These are phyloP conservation scores for Starmerella gropengiesseri DNA, from an alignment of 805 yeast species.

Conservation along the genomic window DNA sequence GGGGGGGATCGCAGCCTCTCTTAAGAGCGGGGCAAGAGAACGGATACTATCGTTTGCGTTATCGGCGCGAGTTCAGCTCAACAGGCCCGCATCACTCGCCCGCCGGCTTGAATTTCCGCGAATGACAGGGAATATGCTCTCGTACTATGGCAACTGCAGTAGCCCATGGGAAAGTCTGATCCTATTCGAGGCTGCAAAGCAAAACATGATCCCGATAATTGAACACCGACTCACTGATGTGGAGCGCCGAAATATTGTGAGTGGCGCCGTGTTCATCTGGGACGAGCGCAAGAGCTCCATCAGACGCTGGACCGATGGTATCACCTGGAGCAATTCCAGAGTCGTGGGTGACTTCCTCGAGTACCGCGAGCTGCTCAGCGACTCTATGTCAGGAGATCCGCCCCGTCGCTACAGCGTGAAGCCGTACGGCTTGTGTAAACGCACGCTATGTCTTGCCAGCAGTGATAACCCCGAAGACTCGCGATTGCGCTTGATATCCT, in stretches of 20 bases:
- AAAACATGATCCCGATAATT: constrained; percentile 46
- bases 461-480: constrained; percentile 37
- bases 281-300: constrained; percentile 60
- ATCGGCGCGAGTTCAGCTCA: too few species aligned
- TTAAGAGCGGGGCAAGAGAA: too few species aligned
- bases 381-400: constrained; percentile 15
- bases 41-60: too few species aligned
- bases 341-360: constrained; percentile 54
- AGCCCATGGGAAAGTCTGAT: constrained; percentile 53
- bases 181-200: constrained; percentile 53
- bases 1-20: too few species aligned
- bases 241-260: constrained; percentile 43
- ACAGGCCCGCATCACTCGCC: too few species aligned
- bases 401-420: constrained; percentile 34
- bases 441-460: constrained; percentile 49
- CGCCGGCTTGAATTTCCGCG: too few species aligned
- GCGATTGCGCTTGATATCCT: constrained; percentile 48
- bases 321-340: constrained; percentile 60
- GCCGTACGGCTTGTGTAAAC: constrained; percentile 50
- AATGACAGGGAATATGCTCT: constrained; percentile 42
- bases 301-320: constrained; percentile 73
- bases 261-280: constrained; percentile 62
- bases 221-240: constrained; percentile 46
- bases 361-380: constrained; percentile 48
- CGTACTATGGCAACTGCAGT: constrained; percentile 50